Evolutionary conservation across 768 basidiomycete species (phyloP).

Genomic region (Leccinum pellstonianum): DNA sequence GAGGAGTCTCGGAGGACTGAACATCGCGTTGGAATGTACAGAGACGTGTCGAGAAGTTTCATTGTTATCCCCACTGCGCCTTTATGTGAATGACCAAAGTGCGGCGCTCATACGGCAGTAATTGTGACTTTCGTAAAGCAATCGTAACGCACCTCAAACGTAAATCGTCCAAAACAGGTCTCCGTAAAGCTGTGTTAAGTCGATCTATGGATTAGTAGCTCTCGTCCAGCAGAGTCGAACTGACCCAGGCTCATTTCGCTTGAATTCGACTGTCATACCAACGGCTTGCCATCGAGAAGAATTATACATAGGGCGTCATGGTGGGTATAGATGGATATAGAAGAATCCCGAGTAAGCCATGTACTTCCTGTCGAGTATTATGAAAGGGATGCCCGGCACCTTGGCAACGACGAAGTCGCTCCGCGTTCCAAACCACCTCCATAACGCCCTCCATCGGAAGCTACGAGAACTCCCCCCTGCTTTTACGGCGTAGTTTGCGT

Average conservation of each 20-base stretch:
- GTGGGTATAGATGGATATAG: slow-evolving; percentile 29
- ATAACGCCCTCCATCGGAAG: slow-evolving; percentile 16
- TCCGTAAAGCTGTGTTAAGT: slow-evolving; percentile 14
- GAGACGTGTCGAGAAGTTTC: background rate
- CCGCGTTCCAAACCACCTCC: slow-evolving; percentile 14
- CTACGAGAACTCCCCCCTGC: slow-evolving; percentile 20
- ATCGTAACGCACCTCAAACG: slow-evolving; percentile 20
- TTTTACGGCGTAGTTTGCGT: slow-evolving; percentile 44
- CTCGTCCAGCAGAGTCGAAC: slow-evolving; percentile 1
- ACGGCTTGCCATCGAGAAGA: slow-evolving; percentile 16
- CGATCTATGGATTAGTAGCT: background rate
- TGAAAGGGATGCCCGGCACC: slow-evolving; percentile 21
- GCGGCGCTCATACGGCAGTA: slow-evolving; percentile 11
- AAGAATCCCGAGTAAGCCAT: slow-evolving; percentile 19
- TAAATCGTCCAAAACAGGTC: slow-evolving; percentile 21
- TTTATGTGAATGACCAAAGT: slow-evolving; percentile 28
- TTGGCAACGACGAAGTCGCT: slow-evolving; percentile 27
- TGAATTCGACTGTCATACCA: slow-evolving; percentile 16
- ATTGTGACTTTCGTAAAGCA: slow-evolving; percentile 19
- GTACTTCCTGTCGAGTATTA: slow-evolving; percentile 11
- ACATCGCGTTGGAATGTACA: slow-evolving; percentile 11
- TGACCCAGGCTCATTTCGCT: slow-evolving; percentile 19
- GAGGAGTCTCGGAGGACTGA: slow-evolving; percentile 28
- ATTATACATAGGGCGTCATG: slow-evolving; percentile 11
- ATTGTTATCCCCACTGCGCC: slow-evolving; percentile 6